A percentile compares a stretch with the other conserved stretches of the same genome.
phyloP scores from a whole-genome alignment of 1,284 basidiomycete genomes.

The Caloboletus firmus region DNA sequence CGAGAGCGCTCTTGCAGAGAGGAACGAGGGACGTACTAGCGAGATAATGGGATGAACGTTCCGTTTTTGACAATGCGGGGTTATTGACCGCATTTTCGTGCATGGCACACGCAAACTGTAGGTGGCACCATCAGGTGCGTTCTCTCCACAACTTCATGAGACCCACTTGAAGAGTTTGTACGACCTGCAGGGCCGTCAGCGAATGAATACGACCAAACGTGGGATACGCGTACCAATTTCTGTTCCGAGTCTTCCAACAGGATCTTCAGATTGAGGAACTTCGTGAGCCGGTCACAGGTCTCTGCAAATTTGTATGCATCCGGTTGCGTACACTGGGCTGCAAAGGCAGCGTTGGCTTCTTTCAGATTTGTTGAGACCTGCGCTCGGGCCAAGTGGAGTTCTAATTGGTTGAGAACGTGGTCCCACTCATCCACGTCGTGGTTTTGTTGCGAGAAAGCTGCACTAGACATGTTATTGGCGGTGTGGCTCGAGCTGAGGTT shows the following conservation, averaged over 20 bases:
- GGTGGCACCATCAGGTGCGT: neutral
- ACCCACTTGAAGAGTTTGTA: slow-evolving; percentile 25
- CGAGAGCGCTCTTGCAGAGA: slow-evolving; percentile 13
- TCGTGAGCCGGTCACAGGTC: slow-evolving; percentile 13
- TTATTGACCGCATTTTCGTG: slow-evolving; percentile 27
- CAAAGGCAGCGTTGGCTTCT: slow-evolving; percentile 17
- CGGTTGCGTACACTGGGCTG: slow-evolving; percentile 14
- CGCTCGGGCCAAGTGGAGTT: neutral
- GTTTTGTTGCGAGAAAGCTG: neutral
- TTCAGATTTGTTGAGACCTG: slow-evolving; percentile 6
- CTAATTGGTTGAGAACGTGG: neutral
- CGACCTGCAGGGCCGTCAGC: slow-evolving; percentile 15
- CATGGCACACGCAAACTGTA: slow-evolving; percentile 25
- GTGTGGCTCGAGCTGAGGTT: neutral
- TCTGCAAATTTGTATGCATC: slow-evolving; percentile 8
- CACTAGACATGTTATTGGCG: slow-evolving; percentile 10
- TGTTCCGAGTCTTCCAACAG: slow-evolving; percentile 13
- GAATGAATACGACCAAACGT: neutral
- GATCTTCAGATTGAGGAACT: slow-evolving; percentile 15
- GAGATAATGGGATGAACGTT: slow-evolving; percentile 14
- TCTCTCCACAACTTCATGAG: neutral
- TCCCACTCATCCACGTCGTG: slow-evolving; percentile 2
- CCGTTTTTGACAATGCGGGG: neutral
- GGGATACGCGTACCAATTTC: slow-evolving; percentile 4
- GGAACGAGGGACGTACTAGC: slow-evolving; percentile 9